Evolutionary conservation across 805 yeast genomes (phyloP), one percentile per base, ranked within the genome.

Genomic region (Sungouiella thailandica): DNA sequence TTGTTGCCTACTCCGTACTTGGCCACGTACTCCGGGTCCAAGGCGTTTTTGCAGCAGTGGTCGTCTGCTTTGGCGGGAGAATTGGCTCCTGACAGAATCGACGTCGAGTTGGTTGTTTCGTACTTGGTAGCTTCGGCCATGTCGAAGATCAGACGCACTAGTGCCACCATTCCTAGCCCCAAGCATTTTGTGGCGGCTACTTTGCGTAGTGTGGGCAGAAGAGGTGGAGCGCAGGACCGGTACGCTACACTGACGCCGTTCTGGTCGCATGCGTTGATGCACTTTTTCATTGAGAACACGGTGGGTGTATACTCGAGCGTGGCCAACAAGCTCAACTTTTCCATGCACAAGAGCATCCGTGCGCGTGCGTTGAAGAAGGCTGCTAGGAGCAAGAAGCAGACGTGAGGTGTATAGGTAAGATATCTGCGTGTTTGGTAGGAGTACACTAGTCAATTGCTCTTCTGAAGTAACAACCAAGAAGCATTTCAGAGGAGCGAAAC

Each of bases 1-100:
- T 71, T 89, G 47, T 69, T 86, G 29, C 97, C 98, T 36, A 81
- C 96, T 9, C 97, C 98, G 15, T 72, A 78, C 47, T 72, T 93
- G 49, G 95, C 97, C 13, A 83, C 89, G 8, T 93, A 93, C 66
- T 83, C 97, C 13, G 98, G 98, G 16, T 87, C 97, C 29, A 93
- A 93, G 67, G 87, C 95, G 5, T 93, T 93, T 60, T 71, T 93
- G 55, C 97, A 93, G 65, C 76, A 79, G 39, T 93, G 98, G 97
- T 84, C 93, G 31, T 66, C 75, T 32, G 88, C 96, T 1, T 70
- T 93, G 46, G 83, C 96, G 12, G 88, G 89, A 23, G 98, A 93
- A 61, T 70, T 93, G 51, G 65, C 70, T 34, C 59, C 74, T 0
- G 57, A 73, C 34, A 76, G 79, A 15, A 73, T 93, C 44, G 98